phyloP scores from a whole-genome alignment of 306 rosid genomes.

The Vachellia collinsii region DNA sequence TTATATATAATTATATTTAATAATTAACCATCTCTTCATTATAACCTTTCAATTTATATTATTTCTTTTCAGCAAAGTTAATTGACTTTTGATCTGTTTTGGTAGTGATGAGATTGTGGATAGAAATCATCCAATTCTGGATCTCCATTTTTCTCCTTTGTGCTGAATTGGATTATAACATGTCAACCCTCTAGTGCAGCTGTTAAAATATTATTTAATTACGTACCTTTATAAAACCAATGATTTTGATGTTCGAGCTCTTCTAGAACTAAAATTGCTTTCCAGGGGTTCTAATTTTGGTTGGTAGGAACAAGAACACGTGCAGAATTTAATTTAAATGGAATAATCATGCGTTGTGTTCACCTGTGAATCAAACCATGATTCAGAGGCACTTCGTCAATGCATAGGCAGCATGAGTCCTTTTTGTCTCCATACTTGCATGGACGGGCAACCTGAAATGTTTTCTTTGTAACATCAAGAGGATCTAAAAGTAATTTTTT shows the following conservation, averaged over 20 bases:
- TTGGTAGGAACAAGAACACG: not conserved
- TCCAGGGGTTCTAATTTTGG: not conserved
- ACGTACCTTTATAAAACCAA: not conserved
- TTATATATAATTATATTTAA: not conserved
- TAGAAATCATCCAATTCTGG: not conserved
- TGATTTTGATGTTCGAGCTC: not conserved
- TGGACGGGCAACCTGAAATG: too few relatives aligned
- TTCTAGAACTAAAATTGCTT: conserved; percentile 3
- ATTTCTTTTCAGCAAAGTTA: too few relatives aligned
- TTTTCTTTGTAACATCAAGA: too few relatives aligned
- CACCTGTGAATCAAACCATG: not conserved
- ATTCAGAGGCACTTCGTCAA: not conserved
- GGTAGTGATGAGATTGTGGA: not conserved
- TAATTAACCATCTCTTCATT: not conserved
- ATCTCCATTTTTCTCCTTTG: not conserved
- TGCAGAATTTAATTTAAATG: not conserved
- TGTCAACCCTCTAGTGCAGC: not conserved
- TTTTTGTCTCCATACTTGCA: not conserved
- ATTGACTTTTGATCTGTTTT: not conserved
- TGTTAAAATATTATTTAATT: not conserved
- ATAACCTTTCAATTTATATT: not conserved
- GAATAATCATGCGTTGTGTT: not conserved
- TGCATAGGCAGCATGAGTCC: not conserved
- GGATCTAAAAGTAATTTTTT: too few relatives aligned
- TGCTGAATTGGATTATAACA: not conserved